Conservation (phyloP, 441 rosid genomes). For the Eruca vesicaria region DNA sequence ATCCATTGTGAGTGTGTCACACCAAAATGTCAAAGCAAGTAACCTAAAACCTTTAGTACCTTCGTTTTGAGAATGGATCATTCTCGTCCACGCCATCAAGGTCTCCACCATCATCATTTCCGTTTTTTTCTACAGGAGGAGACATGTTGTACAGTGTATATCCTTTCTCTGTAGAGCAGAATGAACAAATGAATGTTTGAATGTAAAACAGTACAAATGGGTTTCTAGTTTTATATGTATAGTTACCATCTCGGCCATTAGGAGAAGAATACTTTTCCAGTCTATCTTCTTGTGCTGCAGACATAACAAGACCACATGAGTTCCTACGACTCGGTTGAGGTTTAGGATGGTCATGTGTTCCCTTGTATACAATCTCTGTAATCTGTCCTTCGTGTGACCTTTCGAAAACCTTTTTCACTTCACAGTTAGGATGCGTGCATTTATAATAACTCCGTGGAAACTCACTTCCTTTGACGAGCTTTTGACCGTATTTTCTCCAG, state of each 20-base stretch:
- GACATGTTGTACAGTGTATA: slow-evolving; percentile 48
- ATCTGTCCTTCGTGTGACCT: slow-evolving; percentile 87
- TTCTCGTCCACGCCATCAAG: slow-evolving; percentile 70
- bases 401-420: slow-evolving; percentile 94
- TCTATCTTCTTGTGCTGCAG: slow-evolving; percentile 65
- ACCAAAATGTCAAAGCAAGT: slow-evolving; percentile 13
- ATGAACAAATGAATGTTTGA: slow-evolving; percentile 9
- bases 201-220: background rate
- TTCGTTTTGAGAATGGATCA: slow-evolving; percentile 74
- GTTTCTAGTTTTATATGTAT: background rate
- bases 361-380: slow-evolving; percentile 92
- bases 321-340: slow-evolving; percentile 83
- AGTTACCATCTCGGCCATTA: slow-evolving; percentile 65
- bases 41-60: slow-evolving; percentile 44
- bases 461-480: slow-evolving; percentile 94
- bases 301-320: slow-evolving; percentile 56
- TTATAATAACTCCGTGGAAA: slow-evolving; percentile 98
- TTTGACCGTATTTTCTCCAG: slow-evolving; percentile 98
- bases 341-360: slow-evolving; percentile 94
- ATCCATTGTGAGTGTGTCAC: slow-evolving; percentile 19
- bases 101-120: slow-evolving; percentile 56
- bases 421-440: slow-evolving; percentile 97
- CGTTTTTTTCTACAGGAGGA: slow-evolving; percentile 47
- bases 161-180: slow-evolving; percentile 51
- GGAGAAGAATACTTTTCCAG: slow-evolving; percentile 50